Evolutionary conservation across 192 early-diverging fungal genomes (phyloP).

Genomic region (Podila epigama): DNA sequence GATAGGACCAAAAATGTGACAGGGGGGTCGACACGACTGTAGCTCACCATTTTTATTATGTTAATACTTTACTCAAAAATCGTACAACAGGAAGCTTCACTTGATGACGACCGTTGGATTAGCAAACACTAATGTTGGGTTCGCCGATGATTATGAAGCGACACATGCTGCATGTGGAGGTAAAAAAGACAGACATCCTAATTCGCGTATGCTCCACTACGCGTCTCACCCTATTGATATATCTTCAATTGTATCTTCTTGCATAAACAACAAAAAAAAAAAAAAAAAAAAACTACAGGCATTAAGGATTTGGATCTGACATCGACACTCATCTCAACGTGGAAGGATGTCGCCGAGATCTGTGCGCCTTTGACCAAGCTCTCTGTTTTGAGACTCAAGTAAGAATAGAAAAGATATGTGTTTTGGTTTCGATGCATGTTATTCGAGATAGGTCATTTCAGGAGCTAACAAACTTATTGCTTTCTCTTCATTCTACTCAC

Average conservation of each 20-base stretch:
- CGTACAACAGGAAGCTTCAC: conserved; percentile 26
- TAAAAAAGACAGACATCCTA: conserved; percentile 14
- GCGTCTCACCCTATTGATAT: no score
- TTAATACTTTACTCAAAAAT: background rate
- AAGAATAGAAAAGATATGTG: conserved; percentile 5
- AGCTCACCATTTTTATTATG: background rate
- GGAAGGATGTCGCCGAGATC: conserved; percentile 57
- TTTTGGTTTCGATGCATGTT: no score
- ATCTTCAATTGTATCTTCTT: no score
- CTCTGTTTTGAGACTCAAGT: conserved; percentile 58
- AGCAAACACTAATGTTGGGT: conserved; percentile 49
- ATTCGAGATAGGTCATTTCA: no score
- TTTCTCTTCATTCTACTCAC: no score
- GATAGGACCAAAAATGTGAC: no score
- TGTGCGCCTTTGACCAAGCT: conserved; percentile 50
- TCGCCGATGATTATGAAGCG: conserved; percentile 42
- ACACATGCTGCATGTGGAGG: conserved; percentile 48
- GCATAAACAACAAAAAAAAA: no score
- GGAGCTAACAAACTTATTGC: background rate
- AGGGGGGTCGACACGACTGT: no score
- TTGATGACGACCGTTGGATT: conserved; percentile 48
- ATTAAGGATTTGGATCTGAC: conserved; percentile 66
- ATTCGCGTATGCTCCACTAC: no score
- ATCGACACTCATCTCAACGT: conserved; percentile 56
- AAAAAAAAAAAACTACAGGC: conserved; percentile 7